phyloP scores from a whole-genome alignment of 768 basidiomycete genomes.

The Coprinopsis marcescibilis region DNA sequence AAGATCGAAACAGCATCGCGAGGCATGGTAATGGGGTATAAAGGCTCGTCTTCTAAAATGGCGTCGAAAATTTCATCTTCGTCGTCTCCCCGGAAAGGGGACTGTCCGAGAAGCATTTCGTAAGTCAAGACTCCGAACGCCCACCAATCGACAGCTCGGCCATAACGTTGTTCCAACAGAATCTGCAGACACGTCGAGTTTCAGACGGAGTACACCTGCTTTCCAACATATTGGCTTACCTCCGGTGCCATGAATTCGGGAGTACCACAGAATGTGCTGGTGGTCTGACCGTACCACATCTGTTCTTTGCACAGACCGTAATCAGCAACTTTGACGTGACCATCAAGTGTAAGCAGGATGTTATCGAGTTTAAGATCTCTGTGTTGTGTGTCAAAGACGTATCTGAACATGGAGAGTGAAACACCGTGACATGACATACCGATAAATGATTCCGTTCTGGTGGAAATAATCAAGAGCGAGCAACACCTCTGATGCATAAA shows the following conservation, averaged over 20 bases:
- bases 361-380: slow-evolving; percentile 98
- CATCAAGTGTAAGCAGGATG: slow-evolving; percentile 92
- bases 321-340: slow-evolving; percentile 98
- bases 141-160: slow-evolving; percentile 99
- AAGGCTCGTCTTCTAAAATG: slow-evolving; percentile 94
- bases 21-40: slow-evolving; percentile 99
- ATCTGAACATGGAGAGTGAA: not conserved
- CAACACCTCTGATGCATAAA: slow-evolving; percentile 95
- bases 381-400: slow-evolving; percentile 5
- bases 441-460: slow-evolving; percentile 97
- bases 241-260: slow-evolving; percentile 99
- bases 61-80: slow-evolving; percentile 99
- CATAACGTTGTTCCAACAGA: slow-evolving; percentile 97
- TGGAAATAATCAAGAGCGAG: slow-evolving; percentile 98
- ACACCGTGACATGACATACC: slow-evolving; percentile 51
- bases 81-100: slow-evolving; percentile 98
- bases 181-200: slow-evolving; percentile 52
- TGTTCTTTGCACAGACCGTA: slow-evolving; percentile 99
- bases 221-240: slow-evolving; percentile 37
- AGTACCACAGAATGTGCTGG: slow-evolving; percentile 98
- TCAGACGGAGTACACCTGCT: slow-evolving; percentile 6
- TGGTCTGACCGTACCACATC: slow-evolving; percentile 95
- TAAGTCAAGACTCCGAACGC: slow-evolving; percentile 98
- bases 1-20: slow-evolving; percentile 92
- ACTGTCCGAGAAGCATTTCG: slow-evolving; percentile 98